Evolutionary conservation across 148 eudicot species (phyloP).

Genomic region (Heliamphora exappendiculata): DNA sequence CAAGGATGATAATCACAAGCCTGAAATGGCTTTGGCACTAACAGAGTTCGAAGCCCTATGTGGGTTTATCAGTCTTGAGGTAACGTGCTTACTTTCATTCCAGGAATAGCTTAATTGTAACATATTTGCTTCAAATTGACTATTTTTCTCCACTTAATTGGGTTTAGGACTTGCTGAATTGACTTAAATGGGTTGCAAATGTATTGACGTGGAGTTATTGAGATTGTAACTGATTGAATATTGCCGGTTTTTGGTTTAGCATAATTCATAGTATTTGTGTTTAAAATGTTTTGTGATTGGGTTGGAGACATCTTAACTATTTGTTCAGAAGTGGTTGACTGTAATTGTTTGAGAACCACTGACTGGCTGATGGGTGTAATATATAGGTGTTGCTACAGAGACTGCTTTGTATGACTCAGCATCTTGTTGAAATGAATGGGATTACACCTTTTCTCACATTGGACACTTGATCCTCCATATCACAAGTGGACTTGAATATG

Average conservation of each 20-base stretch:
- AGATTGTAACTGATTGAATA: background rate
- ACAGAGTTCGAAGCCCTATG: constrained; percentile 84
- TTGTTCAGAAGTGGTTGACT: too few relatives aligned
- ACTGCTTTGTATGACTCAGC: background rate
- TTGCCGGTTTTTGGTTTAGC: background rate
- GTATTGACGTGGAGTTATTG: background rate
- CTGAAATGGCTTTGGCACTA: constrained; percentile 90
- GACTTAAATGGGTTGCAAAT: background rate
- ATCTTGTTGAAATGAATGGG: background rate
- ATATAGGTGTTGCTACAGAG: background rate
- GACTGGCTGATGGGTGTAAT: background rate
- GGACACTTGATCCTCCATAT: background rate
- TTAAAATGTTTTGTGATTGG: too few relatives aligned
- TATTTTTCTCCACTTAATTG: background rate
- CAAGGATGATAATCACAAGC: constrained; percentile 83
- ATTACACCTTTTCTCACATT: background rate
- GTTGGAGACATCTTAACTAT: too few relatives aligned
- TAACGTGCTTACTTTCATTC: constrained; percentile 21
- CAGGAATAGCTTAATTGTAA: background rate
- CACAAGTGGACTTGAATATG: too few relatives aligned
- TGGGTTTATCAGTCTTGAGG: constrained; percentile 73
- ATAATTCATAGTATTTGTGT: background rate
- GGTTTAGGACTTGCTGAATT: background rate
- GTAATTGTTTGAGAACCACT: too few relatives aligned
- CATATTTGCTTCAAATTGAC: background rate